Evolutionary conservation across 768 basidiomycete genomes (phyloP).

Genomic region (Paxillus rubicundulus): DNA sequence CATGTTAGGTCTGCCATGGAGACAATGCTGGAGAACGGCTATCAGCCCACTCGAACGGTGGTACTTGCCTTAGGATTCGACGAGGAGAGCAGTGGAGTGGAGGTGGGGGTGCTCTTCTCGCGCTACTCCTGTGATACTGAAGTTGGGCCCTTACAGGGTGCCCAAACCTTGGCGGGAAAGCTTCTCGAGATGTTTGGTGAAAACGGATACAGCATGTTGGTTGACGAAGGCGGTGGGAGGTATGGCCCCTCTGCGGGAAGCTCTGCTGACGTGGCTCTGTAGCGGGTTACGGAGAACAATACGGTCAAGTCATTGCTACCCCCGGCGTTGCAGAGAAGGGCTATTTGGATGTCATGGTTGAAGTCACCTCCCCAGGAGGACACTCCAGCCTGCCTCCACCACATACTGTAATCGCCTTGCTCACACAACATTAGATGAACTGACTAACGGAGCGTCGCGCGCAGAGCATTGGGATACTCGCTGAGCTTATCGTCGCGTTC

Average conservation of each 20-base stretch:
- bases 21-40: conserved; percentile 58
- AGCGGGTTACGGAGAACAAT: conserved; percentile 51
- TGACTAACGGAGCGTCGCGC: conserved; percentile 4
- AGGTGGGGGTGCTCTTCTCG: conserved; percentile 30
- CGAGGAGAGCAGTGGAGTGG: conserved; percentile 60
- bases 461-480: conserved; percentile 79
- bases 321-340: conserved; percentile 78
- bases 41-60: conserved; percentile 60
- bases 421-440: background rate
- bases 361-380: conserved; percentile 70
- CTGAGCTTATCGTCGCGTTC: conserved; percentile 62
- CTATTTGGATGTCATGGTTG: conserved; percentile 57
- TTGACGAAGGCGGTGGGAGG: conserved; percentile 82
- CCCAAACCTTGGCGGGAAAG: conserved; percentile 42
- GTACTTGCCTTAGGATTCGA: conserved; percentile 73
- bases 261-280: conserved; percentile 1
- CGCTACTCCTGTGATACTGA: background rate
- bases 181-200: conserved; percentile 65
- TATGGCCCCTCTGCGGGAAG: background rate
- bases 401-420: conserved; percentile 59
- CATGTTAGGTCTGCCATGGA: conserved; percentile 52
- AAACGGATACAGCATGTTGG: conserved; percentile 69
- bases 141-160: conserved; percentile 44
- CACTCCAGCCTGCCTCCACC: conserved; percentile 82
- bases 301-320: conserved; percentile 54